Base-by-base conservation (phyloP, 257 asterid genomes). In the Ballota nigra region DNA sequence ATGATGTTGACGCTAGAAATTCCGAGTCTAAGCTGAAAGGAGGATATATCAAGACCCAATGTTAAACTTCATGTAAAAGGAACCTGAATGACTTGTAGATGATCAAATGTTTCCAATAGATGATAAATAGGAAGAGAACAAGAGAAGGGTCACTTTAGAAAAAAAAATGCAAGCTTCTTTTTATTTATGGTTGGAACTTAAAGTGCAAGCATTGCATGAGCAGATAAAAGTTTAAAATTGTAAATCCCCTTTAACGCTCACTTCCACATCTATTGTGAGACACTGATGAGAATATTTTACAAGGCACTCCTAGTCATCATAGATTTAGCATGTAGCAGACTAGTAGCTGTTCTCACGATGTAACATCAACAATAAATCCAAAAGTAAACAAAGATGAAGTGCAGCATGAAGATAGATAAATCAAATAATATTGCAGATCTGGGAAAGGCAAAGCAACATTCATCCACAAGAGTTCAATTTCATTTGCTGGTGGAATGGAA, bases 1-100 rank as follows among this genome's bases (percentile, higher is more conserved):
- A 80, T 66, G 99, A 95, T 11, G 99, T 92, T 76, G 99, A 78
- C 64, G 99, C 98, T 81, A 95, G 78, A 79, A 84, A 92, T 80
- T 84, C 99, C 0, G 99, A 91, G 78, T 95, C 99, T 78, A 95
- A 86, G 82, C 98, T 94, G 89, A 74, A 79, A 81, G 56, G 12
- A 58, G 60, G 76, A 40, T 63, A 77, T 63, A 73, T 28, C 51
- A 78, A 9, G 66, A 76, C 45, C 70, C 49, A 77, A 73, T 23
- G 34, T 29, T 68, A 63, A 75, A 60, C n/a, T 76, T 52, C 28
- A 33, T 49, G 68, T 45, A 71, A 13, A 20, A n/a, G 9, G 22
- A 43, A 45, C 57, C 66, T 4, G 12, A 61, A 72, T 55, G 40
- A 49, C 62, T 43, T 12, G n/a, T 16, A 71, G 73, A 59, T 33